Conservation (phyloP, 768 basidiomycete genomes). For the Phylloporus scabripes region DNA sequence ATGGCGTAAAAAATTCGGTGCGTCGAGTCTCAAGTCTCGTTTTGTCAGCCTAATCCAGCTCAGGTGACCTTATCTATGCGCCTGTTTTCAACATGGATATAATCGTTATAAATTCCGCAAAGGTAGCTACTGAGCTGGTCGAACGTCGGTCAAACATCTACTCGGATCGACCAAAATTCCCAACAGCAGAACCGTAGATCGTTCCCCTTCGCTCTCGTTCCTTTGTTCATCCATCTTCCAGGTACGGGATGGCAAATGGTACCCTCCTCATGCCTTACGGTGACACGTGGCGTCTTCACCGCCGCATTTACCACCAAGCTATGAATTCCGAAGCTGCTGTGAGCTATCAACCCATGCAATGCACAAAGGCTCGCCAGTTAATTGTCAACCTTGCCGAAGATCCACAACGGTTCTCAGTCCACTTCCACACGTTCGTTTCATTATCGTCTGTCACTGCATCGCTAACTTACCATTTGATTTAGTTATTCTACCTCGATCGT, state of each 20-base stretch:
- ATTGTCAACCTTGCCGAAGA: constrained; percentile 29
- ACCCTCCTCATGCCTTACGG: constrained; percentile 35
- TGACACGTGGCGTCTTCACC: constrained; percentile 35
- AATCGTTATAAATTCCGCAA: constrained; percentile 26
- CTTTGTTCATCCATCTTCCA: background rate
- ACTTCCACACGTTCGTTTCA: constrained; percentile 23
- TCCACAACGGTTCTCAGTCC: constrained; percentile 22
- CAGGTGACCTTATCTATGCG: constrained; percentile 21
- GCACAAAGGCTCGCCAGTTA: constrained; percentile 27
- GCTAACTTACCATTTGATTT: background rate
- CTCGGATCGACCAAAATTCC: constrained; percentile 30
- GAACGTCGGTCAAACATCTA: constrained; percentile 29
- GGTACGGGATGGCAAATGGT: constrained; percentile 33
- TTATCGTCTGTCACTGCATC: background rate
- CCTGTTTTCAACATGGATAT: constrained; percentile 21
- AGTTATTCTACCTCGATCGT: constrained; percentile 27
- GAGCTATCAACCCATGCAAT: constrained; percentile 32
- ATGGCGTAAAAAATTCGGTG: constrained; percentile 27
- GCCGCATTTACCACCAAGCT: constrained; percentile 31
- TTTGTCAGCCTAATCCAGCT: background rate
- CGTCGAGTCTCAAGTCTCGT: background rate
- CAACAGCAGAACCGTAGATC: constrained; percentile 18
- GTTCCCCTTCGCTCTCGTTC: background rate
- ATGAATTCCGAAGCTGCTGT: constrained; percentile 25
- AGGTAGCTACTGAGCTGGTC: constrained; percentile 25